phyloP scores from a whole-genome alignment of 768 basidiomycete genomes.

The Russula earlei region DNA sequence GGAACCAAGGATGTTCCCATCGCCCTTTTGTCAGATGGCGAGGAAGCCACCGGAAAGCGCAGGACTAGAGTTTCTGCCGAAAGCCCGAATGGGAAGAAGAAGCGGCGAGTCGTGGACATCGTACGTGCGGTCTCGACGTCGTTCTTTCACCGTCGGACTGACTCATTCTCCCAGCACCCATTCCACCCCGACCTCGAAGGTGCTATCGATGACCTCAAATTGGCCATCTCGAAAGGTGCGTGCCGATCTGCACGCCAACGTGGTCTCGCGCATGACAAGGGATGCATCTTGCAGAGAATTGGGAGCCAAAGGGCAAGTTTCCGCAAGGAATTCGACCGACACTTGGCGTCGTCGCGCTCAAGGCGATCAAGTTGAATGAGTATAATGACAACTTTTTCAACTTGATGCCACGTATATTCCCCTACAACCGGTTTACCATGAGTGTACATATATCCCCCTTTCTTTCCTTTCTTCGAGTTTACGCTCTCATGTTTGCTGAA shows the following conservation, averaged over 20 bases:
- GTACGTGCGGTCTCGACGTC: conserved; percentile 28
- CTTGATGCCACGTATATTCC: conserved; percentile 77
- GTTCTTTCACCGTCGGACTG: neutral
- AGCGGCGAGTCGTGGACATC: conserved; percentile 60
- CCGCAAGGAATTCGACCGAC: conserved; percentile 69
- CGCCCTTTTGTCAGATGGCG: conserved; percentile 34
- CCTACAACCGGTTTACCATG: conserved; percentile 95
- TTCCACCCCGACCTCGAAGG: conserved; percentile 66
- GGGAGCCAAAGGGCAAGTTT: conserved; percentile 83
- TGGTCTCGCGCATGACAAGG: neutral
- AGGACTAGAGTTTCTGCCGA: conserved; percentile 5
- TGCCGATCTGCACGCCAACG: neutral
- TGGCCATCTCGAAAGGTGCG: conserved; percentile 51
- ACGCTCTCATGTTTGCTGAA: neutral
- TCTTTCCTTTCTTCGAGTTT: neutral
- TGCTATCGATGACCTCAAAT: conserved; percentile 50
- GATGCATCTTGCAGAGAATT: conserved; percentile 42
- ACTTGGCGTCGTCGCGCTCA: conserved; percentile 59
- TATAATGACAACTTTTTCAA: conserved; percentile 92
- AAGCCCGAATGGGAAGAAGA: conserved; percentile 44
- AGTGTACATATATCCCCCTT: conserved; percentile 40
- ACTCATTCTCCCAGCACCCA: conserved; percentile 35
- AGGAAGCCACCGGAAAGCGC: conserved; percentile 21
- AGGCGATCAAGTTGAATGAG: conserved; percentile 75
- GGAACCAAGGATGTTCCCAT: conserved; percentile 46